Evolutionary conservation across 148 eudicot species (phyloP).

Genomic region (Linanthus parryae): DNA sequence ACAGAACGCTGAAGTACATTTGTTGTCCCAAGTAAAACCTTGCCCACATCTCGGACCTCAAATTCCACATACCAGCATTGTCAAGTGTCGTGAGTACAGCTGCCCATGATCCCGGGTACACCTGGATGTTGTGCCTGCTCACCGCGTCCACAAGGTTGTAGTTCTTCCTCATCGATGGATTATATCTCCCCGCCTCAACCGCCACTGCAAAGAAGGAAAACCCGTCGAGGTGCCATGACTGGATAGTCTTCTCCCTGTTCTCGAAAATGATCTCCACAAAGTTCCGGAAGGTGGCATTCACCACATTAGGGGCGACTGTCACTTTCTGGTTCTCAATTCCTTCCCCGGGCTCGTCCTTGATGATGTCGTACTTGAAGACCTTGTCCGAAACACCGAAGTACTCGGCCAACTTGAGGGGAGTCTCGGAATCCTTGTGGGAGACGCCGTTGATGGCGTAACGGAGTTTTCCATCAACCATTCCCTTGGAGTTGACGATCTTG

Average conservation of each 20-base stretch:
- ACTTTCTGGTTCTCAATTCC: conserved; percentile 8
- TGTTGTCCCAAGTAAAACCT: conserved; percentile 29
- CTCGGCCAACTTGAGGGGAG: conserved; percentile 64
- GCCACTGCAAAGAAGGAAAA: conserved; percentile 40
- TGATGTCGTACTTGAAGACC: conserved; percentile 41
- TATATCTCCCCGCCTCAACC: conserved; percentile 29
- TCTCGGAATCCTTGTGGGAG: conserved; percentile 42
- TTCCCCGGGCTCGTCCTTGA: conserved; percentile 30
- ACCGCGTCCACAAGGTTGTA: conserved; percentile 31
- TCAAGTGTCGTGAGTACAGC: conserved; percentile 26
- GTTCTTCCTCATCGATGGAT: conserved; percentile 28
- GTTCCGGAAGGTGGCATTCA: conserved; percentile 21
- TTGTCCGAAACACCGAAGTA: conserved; percentile 32
- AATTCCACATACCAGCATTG: conserved; percentile 36
- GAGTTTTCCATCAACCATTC: conserved; percentile 42
- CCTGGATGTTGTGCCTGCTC: conserved; percentile 30
- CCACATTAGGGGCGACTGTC: conserved; percentile 13
- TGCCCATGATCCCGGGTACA: conserved; percentile 32
- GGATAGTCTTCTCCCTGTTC: conserved; percentile 30
- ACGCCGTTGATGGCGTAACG: conserved; percentile 55
- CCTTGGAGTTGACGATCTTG: conserved; percentile 39
- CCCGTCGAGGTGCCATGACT: conserved; percentile 32
- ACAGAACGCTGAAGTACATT: conserved; percentile 43
- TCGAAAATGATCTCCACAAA: conserved; percentile 35
- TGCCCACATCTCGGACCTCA: conserved; percentile 17